Evolutionary conservation across 164 flowering plant genomes (phyloP).

Genomic region (Dillenia turbinata): DNA sequence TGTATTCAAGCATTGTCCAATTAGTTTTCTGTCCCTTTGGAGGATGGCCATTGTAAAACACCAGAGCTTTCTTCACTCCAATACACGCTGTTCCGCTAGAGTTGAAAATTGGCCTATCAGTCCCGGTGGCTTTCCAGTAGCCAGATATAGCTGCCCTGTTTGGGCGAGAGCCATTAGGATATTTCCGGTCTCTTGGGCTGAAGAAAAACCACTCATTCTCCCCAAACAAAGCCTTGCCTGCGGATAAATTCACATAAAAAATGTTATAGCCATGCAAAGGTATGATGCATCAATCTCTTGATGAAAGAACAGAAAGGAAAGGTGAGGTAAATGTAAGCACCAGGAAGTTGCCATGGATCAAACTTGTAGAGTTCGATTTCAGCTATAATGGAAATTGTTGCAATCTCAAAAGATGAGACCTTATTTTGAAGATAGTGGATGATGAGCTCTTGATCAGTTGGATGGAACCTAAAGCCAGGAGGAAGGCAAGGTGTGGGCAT

Average conservation of each 20-base stretch:
- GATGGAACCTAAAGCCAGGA: constrained; percentile 30
- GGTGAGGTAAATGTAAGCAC: neutral
- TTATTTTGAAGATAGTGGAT: constrained; percentile 20
- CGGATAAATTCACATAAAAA: too few species aligned
- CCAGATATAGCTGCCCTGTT: constrained; percentile 39
- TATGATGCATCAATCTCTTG: too few species aligned
- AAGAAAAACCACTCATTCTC: constrained; percentile 38
- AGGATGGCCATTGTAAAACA: constrained; percentile 50
- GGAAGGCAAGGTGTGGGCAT: constrained; percentile 13
- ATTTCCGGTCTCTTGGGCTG: constrained; percentile 34
- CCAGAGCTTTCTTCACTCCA: constrained; percentile 56
- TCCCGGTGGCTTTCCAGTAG: constrained; percentile 53
- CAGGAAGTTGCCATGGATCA: constrained; percentile 35
- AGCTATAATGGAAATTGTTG: constrained; percentile 13
- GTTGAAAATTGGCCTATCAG: constrained; percentile 41
- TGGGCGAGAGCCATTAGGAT: constrained; percentile 35
- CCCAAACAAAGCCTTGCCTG: constrained; percentile 11
- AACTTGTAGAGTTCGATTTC: constrained; percentile 25
- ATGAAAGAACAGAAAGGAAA: too few species aligned
- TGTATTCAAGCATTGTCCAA: constrained; percentile 56
- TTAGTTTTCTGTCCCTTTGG: constrained; percentile 47
- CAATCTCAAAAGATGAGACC: constrained; percentile 6
- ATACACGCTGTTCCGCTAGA: constrained; percentile 29
- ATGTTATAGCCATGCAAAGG: too few species aligned
- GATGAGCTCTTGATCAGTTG: constrained; percentile 27